Conservation (phyloP, 352 stramenopile genomes). For the Globisporangium cylindrosporum region DNA sequence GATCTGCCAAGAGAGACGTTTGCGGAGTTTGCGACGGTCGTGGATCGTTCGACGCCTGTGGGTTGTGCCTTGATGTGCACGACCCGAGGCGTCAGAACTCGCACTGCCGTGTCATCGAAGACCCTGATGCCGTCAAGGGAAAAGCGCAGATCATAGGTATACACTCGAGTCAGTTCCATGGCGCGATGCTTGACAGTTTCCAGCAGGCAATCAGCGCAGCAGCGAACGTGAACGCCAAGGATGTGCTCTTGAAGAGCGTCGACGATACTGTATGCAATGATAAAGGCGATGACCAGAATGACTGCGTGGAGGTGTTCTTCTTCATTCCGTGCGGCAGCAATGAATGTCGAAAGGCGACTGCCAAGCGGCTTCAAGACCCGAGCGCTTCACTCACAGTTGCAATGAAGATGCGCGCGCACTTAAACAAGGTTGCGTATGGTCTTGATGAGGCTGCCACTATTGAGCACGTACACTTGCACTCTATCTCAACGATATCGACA, state of each 20-base stretch:
- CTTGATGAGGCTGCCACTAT: conserved; percentile 17
- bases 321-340: conserved; percentile 12
- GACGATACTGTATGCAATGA: neutral
- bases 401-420: conserved; percentile 24
- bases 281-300: neutral
- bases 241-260: conserved; percentile 11
- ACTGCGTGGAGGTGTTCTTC: conserved; percentile 9
- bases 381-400: conserved; percentile 17
- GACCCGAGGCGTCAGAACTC: conserved; percentile 32
- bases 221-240: neutral
- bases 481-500: neutral
- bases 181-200: conserved; percentile 8
- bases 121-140: conserved; percentile 25
- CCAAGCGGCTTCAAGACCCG: conserved; percentile 18
- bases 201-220: conserved; percentile 1
- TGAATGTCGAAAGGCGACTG: conserved; percentile 11
- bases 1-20: conserved; percentile 15
- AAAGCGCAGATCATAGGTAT: conserved; percentile 19
- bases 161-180: conserved; percentile 1
- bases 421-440: conserved; percentile 18
- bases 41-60: conserved; percentile 36
- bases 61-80: conserved; percentile 29
- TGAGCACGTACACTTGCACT: conserved; percentile 21
- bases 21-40: conserved; percentile 33
- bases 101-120: conserved; percentile 27